Evolutionary conservation across 306 rosid genomes (phyloP), one percentile per base, ranked within the genome.

Genomic region (Corylus americana): DNA sequence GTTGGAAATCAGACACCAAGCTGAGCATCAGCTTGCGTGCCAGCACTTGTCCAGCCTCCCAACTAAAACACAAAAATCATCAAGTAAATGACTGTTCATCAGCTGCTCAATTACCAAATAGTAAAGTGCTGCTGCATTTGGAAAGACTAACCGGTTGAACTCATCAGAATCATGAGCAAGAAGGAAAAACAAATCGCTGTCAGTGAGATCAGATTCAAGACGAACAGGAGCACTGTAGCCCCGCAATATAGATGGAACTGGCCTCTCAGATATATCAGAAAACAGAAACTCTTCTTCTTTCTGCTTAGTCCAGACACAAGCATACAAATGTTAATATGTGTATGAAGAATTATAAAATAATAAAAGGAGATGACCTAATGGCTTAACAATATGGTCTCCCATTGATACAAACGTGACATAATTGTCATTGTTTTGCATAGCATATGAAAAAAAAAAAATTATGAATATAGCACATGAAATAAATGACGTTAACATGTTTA

Each of bases 41-140:
- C 83, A 96, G 85, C 74, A 88, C 84, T 86, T 96, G 99, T 70
- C 99, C 99, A 37, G 99, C 99, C 86, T 96, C 99, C 99, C 99
- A 96, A 74, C 99, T 96, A 81, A 74, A 85, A 51, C 75, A 86
- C 69, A 79, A 57, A 61, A 62, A 80, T 57, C 75, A 80, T 70
- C 70, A 37, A 76, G 79, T 66, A 57, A 86, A 82, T 59, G 69
- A 73, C 17, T 44, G 45, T 64, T 57, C 76, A 73, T 67, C 49
- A 78, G 70, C 20, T 58, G 47, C 55, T 58, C 71, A 74, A 80
- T 35, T 31, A 45, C 66, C 8, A 51, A 3, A 78, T 35, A 72
- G 67, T 77, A 17, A 78, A 48, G 48, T 27, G 59, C 51, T 37
- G 61, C 62, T 79, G 74, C 59, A 77, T 54, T 42, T 31, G 64